A percentile compares a stretch with the other conserved stretches of the same genome.
Evolutionary conservation across 352 stramenopile species (phyloP).

Genomic region (Pythium aristosporum): DNA sequence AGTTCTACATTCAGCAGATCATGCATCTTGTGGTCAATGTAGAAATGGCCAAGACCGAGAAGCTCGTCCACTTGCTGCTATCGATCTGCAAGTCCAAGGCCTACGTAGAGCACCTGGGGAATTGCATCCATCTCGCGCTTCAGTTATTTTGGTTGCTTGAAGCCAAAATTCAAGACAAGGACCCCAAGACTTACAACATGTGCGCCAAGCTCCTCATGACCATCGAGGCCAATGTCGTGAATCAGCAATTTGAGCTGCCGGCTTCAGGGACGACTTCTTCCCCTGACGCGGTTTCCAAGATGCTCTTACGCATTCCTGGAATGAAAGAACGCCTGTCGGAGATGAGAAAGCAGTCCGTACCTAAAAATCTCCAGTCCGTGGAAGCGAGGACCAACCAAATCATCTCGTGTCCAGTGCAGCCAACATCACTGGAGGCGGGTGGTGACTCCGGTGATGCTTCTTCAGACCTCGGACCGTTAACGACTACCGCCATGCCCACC

Average conservation of each 20-base stretch:
- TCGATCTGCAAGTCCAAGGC: constrained; percentile 77
- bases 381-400: background rate
- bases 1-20: constrained; percentile 85
- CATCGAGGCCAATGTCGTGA: constrained; percentile 81
- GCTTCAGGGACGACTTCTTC: constrained; percentile 23
- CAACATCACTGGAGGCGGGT: background rate
- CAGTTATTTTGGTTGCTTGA: constrained; percentile 78
- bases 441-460: background rate
- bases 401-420: background rate
- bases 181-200: constrained; percentile 72
- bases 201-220: constrained; percentile 81
- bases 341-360: constrained; percentile 16
- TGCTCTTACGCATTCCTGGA: constrained; percentile 54
- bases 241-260: constrained; percentile 70
- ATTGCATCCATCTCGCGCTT: constrained; percentile 77
- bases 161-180: constrained; percentile 70
- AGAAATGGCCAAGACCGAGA: constrained; percentile 59
- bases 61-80: constrained; percentile 66
- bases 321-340: constrained; percentile 50
- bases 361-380: background rate
- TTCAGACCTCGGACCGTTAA: background rate
- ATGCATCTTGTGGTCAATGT: constrained; percentile 71
- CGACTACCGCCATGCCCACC: background rate
- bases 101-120: constrained; percentile 77
- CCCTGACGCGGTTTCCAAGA: constrained; percentile 39